Evolutionary conservation across 768 basidiomycete species (phyloP), one percentile per base, ranked within the genome.

Genomic region (Serendipita indica): DNA sequence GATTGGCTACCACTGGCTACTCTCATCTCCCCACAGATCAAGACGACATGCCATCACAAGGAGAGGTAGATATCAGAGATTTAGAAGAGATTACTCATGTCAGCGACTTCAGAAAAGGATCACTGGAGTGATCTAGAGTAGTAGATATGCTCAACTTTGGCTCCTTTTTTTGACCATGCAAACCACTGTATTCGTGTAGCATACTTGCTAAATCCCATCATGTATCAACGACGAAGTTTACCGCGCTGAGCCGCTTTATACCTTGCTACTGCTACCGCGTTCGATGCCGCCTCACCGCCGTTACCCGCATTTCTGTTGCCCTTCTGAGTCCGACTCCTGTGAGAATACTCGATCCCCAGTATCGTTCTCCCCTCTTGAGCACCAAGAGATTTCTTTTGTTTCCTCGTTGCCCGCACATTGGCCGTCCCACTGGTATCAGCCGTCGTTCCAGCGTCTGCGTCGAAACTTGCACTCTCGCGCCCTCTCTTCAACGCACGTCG

Each of bases 261-360:
- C 13, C 82, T 76, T 3, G 62, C 41, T 84, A 83, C 10, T 89
- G 68, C 34, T 72, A 77, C n/a, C n/a, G n/a, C n/a, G n/a, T n/a
- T n/a, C n/a, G 77, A 63, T 84, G 88, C 69, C 83, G 73, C 41
- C 77, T 74, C 30, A 18, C 30, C 49, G 49, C 49, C 49, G n/a
- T 12, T 16, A 20, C 49, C 49, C n/a, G 20, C 49, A 25, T 7
- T 16, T 10, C 20, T 54, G 20, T 54, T 25, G 41, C 6, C 41
- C 41, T 7, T 43, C 18, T n/a, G n/a, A n/a, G 41, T 25, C 41
- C 27, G 16, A 6, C 41, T 43, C 41, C 5, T 43, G n/a, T 7
- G 7, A n/a, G n/a, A 7, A n/a, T 6, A 25, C 41, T 5, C n/a
- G 27, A 18, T 43, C 41, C 18, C n/a, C 41, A n/a, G 18, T 43